Conservation (phyloP, 2,329 filamentous ascomycete species). For the Phyllosticta capitalensis region DNA sequence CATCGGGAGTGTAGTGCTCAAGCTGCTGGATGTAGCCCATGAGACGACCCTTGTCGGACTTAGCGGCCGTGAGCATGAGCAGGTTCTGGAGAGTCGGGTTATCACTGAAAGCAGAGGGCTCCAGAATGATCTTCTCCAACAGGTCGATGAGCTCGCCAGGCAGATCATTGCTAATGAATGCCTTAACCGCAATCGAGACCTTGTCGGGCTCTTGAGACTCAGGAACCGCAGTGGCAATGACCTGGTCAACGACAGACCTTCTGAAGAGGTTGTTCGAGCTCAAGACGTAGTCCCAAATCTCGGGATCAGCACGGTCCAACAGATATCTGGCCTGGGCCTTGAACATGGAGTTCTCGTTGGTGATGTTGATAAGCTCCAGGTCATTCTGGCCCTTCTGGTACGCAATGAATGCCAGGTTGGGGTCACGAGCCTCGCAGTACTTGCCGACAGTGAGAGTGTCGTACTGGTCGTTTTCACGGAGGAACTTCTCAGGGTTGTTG, state of each 20-base stretch:
- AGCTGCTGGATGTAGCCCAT: conserved; percentile 95
- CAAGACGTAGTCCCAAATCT: conserved; percentile 91
- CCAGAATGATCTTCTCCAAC: conserved; percentile 97
- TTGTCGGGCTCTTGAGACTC: conserved; percentile 89
- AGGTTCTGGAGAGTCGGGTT: conserved; percentile 95
- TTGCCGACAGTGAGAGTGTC: conserved; percentile 88
- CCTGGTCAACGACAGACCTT: conserved; percentile 87
- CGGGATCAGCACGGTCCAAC: conserved; percentile 75
- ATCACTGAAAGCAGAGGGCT: conserved; percentile 97
- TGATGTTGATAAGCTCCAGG: conserved; percentile 91
- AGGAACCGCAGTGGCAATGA: conserved; percentile 88
- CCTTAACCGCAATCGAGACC: conserved; percentile 87
- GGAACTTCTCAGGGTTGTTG: conserved; percentile 94
- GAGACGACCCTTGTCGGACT: conserved; percentile 88
- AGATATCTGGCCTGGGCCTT: conserved; percentile 94
- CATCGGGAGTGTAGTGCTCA: conserved; percentile 79
- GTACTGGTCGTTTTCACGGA: conserved; percentile 95
- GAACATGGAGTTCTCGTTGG: conserved; percentile 99
- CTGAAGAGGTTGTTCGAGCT: conserved; percentile 94
- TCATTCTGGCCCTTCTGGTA: conserved; percentile 97
- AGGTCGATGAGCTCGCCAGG: conserved; percentile 93
- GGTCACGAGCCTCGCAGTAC: conserved; percentile 98
- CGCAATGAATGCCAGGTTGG: conserved; percentile 87
- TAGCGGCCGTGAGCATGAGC: conserved; percentile 90
- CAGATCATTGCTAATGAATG: conserved; percentile 84